Conservation (phyloP, 2,329 filamentous ascomycete genomes). For the Colletotrichum tofieldiae region DNA sequence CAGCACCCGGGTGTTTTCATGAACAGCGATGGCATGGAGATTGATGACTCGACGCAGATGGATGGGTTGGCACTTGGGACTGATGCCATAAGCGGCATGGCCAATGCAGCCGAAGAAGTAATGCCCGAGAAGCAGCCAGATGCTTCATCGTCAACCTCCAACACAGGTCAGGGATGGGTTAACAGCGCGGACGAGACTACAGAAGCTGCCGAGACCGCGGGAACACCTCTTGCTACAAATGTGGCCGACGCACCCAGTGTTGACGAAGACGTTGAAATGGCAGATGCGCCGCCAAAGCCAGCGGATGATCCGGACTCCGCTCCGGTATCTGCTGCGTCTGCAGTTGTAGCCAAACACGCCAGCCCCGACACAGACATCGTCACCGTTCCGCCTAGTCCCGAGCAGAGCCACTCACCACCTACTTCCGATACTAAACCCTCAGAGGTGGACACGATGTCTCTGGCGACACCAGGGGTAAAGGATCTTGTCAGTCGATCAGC, state of each 20-base stretch:
- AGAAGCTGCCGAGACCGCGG: not conserved
- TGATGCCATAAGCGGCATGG: not conserved
- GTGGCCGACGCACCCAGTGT: constrained; percentile 39
- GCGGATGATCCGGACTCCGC: constrained; percentile 46
- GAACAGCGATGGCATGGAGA: constrained; percentile 23
- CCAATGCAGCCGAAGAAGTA: not conserved
- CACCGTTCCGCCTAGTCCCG: constrained; percentile 61
- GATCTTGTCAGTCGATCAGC: constrained; percentile 51
- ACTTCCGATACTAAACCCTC: constrained; percentile 68
- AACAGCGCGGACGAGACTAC: not conserved
- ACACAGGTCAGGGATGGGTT: not conserved
- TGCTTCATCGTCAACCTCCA: not conserved
- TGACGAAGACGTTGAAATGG: constrained; percentile 54
- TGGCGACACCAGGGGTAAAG: constrained; percentile 40
- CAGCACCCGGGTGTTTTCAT: constrained; percentile 49
- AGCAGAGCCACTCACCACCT: constrained; percentile 63
- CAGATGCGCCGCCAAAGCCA: constrained; percentile 44
- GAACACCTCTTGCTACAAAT: not conserved
- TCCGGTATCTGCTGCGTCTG: constrained; percentile 44
- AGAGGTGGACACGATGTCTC: constrained; percentile 60
- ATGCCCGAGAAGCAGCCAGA: not conserved
- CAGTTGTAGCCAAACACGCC: constrained; percentile 48
- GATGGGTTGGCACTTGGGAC: not conserved
- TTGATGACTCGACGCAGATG: constrained; percentile 3
- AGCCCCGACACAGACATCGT: constrained; percentile 61